Evolutionary conservation across 768 basidiomycete genomes (phyloP).

Genomic region (Naganishia kalamii): DNA sequence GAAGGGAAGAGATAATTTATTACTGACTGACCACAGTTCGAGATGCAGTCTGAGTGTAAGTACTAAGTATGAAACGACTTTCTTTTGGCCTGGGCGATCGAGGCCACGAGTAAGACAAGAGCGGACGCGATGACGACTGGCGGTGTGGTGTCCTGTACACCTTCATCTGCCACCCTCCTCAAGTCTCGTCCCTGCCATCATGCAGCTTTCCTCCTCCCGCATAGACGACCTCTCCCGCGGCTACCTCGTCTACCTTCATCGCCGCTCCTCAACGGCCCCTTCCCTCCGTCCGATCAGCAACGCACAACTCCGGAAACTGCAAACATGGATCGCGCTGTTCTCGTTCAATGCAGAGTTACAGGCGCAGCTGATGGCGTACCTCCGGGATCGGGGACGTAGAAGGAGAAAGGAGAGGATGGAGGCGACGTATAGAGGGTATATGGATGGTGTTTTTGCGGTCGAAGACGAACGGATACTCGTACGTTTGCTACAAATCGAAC

Average conservation of each 20-base stretch:
- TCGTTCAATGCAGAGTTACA: not conserved
- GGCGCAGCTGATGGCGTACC: not conserved
- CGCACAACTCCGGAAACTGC: not conserved
- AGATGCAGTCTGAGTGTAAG: too few species aligned
- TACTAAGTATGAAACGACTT: too few species aligned
- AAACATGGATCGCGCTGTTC: not conserved
- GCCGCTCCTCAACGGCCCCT: not conserved
- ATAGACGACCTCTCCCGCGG: not conserved
- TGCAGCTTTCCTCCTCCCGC: not conserved
- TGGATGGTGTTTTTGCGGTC: not conserved
- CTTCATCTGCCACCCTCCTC: too few species aligned
- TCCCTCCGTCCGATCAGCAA: not conserved
- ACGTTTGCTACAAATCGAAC: not conserved
- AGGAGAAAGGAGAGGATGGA: not conserved
- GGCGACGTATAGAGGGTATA: not conserved
- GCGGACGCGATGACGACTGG: too few species aligned
- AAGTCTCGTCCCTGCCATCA: not conserved
- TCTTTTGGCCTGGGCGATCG: too few species aligned
- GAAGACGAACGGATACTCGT: not conserved
- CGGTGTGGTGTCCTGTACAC: too few species aligned
- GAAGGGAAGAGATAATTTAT: too few species aligned
- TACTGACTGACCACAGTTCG: too few species aligned
- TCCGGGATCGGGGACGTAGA: not conserved
- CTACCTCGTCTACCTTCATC: not conserved
- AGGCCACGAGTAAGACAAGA: too few species aligned